phyloP scores from a whole-genome alignment of 352 stramenopile genomes.

The Globisporangium camurandrum region DNA sequence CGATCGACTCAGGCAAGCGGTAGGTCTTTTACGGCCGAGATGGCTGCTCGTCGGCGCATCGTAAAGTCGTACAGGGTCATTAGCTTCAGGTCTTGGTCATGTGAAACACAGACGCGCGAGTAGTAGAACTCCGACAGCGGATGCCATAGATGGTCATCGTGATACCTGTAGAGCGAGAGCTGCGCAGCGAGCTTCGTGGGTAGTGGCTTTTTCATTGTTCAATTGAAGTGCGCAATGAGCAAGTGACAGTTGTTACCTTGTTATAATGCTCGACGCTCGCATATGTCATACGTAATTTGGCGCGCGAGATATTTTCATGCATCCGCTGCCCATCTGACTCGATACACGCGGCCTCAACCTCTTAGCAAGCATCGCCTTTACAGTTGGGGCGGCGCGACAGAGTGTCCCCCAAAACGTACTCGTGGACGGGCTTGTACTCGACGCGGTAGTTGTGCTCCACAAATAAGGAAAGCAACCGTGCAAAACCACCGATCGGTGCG shows the following conservation, averaged over 20 bases:
- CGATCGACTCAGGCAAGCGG: too few relatives aligned
- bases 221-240: neutral
- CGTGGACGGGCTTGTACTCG: conserved; percentile 17
- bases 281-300: neutral
- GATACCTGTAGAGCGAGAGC: neutral
- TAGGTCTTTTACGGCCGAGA: too few relatives aligned
- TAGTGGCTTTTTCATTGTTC: neutral
- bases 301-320: neutral
- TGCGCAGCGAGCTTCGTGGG: neutral
- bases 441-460: conserved; percentile 19
- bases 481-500: conserved; percentile 17
- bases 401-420: conserved; percentile 16
- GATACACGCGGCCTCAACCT: neutral
- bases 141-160: neutral
- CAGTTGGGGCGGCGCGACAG: conserved; percentile 13
- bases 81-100: neutral
- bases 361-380: neutral
- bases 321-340: neutral
- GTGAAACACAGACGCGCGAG: neutral
- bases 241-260: neutral
- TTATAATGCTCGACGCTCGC: neutral
- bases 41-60: neutral
- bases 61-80: neutral
- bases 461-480: conserved; percentile 22
- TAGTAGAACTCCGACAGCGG: neutral